Percentiles rank a stretch among this genome's conserved stretches.
These are phyloP conservation scores for Fusarium sp. DNA, from an alignment of 2,329 filamentous ascomycete genomes.

Conservation along the genomic window DNA sequence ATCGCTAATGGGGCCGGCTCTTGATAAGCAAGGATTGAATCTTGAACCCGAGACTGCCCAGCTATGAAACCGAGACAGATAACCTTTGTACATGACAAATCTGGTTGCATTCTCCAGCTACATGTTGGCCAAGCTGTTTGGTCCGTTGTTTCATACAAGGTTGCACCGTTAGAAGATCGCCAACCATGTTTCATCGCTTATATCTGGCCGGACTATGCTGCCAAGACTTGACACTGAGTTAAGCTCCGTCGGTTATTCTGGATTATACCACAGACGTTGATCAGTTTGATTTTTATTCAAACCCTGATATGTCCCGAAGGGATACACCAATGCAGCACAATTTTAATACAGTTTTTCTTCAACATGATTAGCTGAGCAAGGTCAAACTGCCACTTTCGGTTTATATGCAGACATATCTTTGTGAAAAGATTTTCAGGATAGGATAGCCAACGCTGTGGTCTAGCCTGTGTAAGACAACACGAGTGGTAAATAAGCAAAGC, in stretches of 20 bases:
- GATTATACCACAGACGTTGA: not conserved
- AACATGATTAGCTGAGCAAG: too few relatives aligned
- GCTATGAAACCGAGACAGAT: conserved; percentile 2
- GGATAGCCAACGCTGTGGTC: too few relatives aligned
- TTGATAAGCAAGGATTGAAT: not conserved
- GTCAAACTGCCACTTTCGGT: too few relatives aligned
- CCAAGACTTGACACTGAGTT: conserved; percentile 1
- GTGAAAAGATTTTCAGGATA: too few relatives aligned
- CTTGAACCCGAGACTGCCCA: conserved; percentile 1
- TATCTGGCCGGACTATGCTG: not conserved
- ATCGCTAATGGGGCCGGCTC: too few relatives aligned
- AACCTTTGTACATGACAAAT: not conserved
- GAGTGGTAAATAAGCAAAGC: too few relatives aligned
- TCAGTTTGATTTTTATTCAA: too few relatives aligned
- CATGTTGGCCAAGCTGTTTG: conserved; percentile 9
- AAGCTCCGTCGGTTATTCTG: not conserved
- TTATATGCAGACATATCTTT: too few relatives aligned
- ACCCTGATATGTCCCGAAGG: too few relatives aligned
- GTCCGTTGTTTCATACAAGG: conserved; percentile 16
- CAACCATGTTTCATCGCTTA: conserved; percentile 15
- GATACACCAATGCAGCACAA: too few relatives aligned
- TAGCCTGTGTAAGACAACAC: too few relatives aligned
- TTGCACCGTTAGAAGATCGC: not conserved
- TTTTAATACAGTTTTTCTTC: too few relatives aligned
- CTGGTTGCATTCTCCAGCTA: not conserved